Percentiles rank a stretch among this genome's conserved stretches.
phyloP scores from a whole-genome alignment of 2,329 filamentous ascomycete genomes.

The Ceratocystiopsis brevicomis region DNA sequence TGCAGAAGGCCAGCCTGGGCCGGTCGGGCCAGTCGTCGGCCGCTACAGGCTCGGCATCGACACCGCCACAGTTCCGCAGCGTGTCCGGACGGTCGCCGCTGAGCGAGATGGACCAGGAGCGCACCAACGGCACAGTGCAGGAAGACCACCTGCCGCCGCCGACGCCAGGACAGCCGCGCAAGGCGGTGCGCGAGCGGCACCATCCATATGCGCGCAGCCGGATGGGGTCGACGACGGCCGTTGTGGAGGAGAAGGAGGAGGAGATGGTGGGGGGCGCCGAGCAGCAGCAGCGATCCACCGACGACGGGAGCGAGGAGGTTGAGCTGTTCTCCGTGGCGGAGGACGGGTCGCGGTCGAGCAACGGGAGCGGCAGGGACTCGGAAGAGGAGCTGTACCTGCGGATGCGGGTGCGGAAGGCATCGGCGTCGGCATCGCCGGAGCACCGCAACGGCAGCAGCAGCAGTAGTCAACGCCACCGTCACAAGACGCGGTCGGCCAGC shows the following conservation, averaged over 20 bases:
- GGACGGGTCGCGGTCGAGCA: slow-evolving; percentile 42
- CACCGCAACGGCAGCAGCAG: slow-evolving; percentile 11
- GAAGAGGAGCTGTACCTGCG: slow-evolving; percentile 73
- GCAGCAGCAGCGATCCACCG: slow-evolving; percentile 14
- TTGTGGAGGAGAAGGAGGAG: slow-evolving; percentile 31
- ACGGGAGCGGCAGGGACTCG: slow-evolving; percentile 40
- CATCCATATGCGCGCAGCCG: slow-evolving; percentile 45
- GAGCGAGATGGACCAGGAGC: slow-evolving; percentile 82
- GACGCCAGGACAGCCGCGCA: slow-evolving; percentile 86
- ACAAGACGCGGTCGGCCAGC: slow-evolving; percentile 17
- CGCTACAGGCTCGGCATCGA: slow-evolving; percentile 30
- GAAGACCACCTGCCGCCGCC: slow-evolving; percentile 89
- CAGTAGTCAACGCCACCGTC: slow-evolving; percentile 19
- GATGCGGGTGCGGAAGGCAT: slow-evolving; percentile 47
- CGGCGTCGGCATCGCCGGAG: slow-evolving; percentile 43
- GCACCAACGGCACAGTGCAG: slow-evolving; percentile 41
- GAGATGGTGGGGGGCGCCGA: slow-evolving; percentile 18
- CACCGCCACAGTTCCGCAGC: slow-evolving; percentile 57
- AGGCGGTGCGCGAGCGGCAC: slow-evolving; percentile 64
- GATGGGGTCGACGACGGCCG: slow-evolving; percentile 20
- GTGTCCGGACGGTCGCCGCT: slow-evolving; percentile 63
- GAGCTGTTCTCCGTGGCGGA: slow-evolving; percentile 19
- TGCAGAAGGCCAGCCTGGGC: slow-evolving; percentile 35
- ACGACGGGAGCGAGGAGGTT: slow-evolving; percentile 21
- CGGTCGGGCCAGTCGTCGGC: slow-evolving; percentile 23